Evolutionary conservation across 1,284 basidiomycete genomes (phyloP).

Genomic region (Butyriboletus appendiculatus): DNA sequence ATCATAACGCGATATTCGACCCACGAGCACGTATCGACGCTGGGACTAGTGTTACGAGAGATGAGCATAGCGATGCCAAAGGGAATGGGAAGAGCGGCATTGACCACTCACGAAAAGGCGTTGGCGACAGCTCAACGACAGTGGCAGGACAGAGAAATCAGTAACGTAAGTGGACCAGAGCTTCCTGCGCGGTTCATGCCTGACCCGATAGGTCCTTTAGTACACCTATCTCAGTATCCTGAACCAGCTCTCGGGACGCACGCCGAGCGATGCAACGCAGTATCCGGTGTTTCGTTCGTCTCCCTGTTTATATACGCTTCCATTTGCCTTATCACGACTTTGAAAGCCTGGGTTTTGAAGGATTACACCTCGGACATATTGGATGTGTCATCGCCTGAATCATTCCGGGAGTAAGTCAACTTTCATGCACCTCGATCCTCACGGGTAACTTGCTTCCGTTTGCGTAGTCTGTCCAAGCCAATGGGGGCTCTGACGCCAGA

Average conservation of each 20-base stretch:
- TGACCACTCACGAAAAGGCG: conserved; percentile 53
- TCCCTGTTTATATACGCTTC: background rate
- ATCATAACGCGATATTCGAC: conserved; percentile 43
- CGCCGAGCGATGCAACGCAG: conserved; percentile 92
- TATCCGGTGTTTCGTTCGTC: conserved; percentile 90
- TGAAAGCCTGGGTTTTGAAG: conserved; percentile 79
- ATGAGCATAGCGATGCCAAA: conserved; percentile 37
- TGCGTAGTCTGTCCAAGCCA: conserved; percentile 69
- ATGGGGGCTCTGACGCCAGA: conserved; percentile 89
- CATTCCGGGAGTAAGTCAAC: conserved; percentile 74
- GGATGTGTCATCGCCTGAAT: conserved; percentile 65
- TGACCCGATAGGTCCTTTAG: conserved; percentile 40
- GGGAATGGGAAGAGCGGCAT: conserved; percentile 38
- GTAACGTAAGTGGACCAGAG: conserved; percentile 60
- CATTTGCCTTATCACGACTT: background rate
- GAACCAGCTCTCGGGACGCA: conserved; percentile 90
- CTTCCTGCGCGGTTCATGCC: background rate
- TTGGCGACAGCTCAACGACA: conserved; percentile 68
- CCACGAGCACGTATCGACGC: conserved; percentile 22
- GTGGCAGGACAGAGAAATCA: conserved; percentile 89
- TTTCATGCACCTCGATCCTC: conserved; percentile 9
- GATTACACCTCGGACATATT: conserved; percentile 82
- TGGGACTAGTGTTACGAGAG: conserved; percentile 28
- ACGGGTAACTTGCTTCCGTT: background rate
- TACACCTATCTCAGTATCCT: conserved; percentile 86